These are phyloP conservation scores for Amanita molliuscula DNA, from an alignment of 768 basidiomycete species.

Conservation along the genomic window DNA sequence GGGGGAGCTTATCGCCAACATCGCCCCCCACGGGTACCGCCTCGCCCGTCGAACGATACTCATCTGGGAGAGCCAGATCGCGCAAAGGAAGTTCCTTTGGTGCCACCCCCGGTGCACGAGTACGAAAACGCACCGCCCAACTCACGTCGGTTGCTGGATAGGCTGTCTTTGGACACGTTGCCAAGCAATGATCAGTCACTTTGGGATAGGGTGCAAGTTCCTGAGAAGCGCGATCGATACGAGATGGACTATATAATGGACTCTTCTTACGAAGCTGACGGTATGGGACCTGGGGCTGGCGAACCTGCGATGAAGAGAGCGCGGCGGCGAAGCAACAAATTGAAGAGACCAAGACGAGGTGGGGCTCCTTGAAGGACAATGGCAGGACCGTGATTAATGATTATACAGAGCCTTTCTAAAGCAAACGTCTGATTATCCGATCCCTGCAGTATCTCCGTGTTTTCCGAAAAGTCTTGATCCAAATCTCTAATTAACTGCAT, in stretches of 20 bases:
- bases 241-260: constrained; percentile 9
- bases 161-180: neutral
- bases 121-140: neutral
- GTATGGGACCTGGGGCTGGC: constrained; percentile 12
- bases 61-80: neutral
- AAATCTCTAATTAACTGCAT: neutral
- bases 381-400: too few relatives aligned
- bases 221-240: constrained; percentile 30
- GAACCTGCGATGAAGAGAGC: constrained; percentile 17
- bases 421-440: neutral
- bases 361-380: constrained; percentile 5
- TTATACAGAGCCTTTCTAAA: neutral
- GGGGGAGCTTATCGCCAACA: neutral
- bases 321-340: constrained; percentile 18
- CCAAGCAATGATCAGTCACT: neutral
- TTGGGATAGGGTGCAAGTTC: constrained; percentile 26
- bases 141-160: neutral
- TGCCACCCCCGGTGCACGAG: neutral
- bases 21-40: neutral
- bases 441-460: neutral
- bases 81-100: neutral
- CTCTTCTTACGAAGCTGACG: constrained; percentile 17
- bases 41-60: neutral
- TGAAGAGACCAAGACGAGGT: constrained; percentile 16
- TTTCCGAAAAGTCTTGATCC: neutral